Conservation (phyloP, 768 basidiomycete species). For the Paxillus rubicundulus region DNA sequence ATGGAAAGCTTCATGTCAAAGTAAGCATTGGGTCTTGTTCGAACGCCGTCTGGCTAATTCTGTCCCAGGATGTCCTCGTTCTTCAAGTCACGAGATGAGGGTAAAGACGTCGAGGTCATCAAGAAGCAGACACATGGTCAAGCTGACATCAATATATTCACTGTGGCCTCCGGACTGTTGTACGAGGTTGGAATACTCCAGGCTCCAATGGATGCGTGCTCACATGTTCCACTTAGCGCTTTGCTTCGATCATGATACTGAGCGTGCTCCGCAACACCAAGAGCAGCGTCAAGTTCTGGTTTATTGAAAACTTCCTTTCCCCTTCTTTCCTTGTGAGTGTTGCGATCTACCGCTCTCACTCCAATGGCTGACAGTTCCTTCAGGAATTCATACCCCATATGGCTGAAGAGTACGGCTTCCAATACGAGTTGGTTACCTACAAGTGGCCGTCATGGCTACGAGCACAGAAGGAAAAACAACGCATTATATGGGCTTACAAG, state of each 20-base stretch:
- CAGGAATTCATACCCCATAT: constrained; percentile 95
- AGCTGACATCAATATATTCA: constrained; percentile 98
- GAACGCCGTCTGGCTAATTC: constrained; percentile 3
- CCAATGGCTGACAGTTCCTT: not conserved
- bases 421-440: constrained; percentile 97
- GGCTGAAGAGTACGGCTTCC: constrained; percentile 87
- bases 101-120: constrained; percentile 12
- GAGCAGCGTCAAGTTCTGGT: constrained; percentile 98
- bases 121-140: constrained; percentile 40
- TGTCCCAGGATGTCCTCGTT: constrained; percentile 43
- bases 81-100: constrained; percentile 34
- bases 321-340: constrained; percentile 85
- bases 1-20: constrained; percentile 49
- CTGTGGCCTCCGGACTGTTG: constrained; percentile 92
- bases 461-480: constrained; percentile 96
- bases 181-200: constrained; percentile 71
- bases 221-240: constrained; percentile 55
- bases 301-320: constrained; percentile 98
- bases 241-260: constrained; percentile 97
- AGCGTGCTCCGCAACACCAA: constrained; percentile 94
- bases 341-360: not conserved
- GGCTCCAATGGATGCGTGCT: not conserved
- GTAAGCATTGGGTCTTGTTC: constrained; percentile 35
- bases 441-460: constrained; percentile 99
- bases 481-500: constrained; percentile 99